phyloP scores from a whole-genome alignment of 345 rosid genomes.

The Eucalyptus rudis region DNA sequence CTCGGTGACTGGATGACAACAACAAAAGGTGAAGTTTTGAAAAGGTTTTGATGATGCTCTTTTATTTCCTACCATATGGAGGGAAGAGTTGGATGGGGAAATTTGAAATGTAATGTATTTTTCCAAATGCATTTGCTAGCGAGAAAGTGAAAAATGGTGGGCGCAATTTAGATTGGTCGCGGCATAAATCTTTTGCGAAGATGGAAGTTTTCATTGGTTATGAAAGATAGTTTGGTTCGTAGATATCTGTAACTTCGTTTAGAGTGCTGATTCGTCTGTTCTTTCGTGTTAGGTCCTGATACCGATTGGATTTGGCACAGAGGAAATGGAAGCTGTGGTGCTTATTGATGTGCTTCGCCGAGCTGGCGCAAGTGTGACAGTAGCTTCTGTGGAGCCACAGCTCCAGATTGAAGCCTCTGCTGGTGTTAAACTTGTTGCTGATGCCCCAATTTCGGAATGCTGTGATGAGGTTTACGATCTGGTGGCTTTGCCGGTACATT shows the following conservation, averaged over 20 bases:
- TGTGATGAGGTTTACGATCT: slow-evolving; percentile 59
- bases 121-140: background rate
- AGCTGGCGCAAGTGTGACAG: slow-evolving; percentile 80
- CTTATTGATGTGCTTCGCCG: slow-evolving; percentile 63
- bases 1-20: background rate
- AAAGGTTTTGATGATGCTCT: background rate
- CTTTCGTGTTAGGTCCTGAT: slow-evolving; percentile 49
- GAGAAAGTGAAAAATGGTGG: background rate
- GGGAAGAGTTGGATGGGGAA: background rate
- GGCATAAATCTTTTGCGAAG: background rate
- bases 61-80: background rate
- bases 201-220: background rate
- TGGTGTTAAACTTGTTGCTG: slow-evolving; percentile 71
- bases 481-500: slow-evolving; percentile 60
- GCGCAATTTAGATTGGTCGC: background rate
- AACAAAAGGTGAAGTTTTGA: background rate
- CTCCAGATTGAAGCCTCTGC: slow-evolving; percentile 72
- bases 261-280: background rate
- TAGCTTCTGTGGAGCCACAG: slow-evolving; percentile 85
- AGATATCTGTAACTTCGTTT: background rate
- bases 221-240: background rate
- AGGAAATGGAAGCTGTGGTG: slow-evolving; percentile 92
- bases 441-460: slow-evolving; percentile 54
- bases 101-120: background rate
- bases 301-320: slow-evolving; percentile 84